These are phyloP conservation scores for Azolla pinnata DNA, from an alignment of 75 land plant genomes.

Conservation along the genomic window DNA sequence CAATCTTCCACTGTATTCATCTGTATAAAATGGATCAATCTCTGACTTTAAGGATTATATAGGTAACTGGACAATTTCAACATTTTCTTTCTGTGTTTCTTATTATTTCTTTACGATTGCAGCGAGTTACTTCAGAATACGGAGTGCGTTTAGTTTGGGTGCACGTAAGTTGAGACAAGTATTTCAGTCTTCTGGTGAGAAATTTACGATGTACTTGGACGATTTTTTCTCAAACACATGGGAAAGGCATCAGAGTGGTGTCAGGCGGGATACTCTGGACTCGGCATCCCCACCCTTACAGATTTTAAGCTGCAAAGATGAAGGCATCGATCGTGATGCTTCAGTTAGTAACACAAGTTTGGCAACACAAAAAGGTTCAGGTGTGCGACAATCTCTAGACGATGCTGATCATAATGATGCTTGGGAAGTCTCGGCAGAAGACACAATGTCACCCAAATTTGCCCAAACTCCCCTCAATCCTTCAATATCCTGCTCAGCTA, in stretches of 20 bases:
- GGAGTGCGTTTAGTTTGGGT: constrained; percentile 88
- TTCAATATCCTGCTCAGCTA: neutral
- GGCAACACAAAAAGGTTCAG: too few relatives aligned
- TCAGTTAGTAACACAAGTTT: too few relatives aligned
- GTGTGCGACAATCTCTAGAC: neutral
- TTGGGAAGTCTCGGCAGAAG: neutral
- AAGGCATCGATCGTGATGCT: neutral
- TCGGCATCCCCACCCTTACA: constrained; percentile 1
- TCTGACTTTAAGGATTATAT: too few relatives aligned
- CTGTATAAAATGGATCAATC: too few relatives aligned
- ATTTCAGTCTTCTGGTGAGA: constrained; percentile 56
- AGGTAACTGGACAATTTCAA: too few relatives aligned
- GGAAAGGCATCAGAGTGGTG: constrained; percentile 72
- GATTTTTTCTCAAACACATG: constrained; percentile 78
- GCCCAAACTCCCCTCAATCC: neutral
- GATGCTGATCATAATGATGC: neutral
- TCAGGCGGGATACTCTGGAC: constrained; percentile 74
- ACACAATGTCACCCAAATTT: neutral
- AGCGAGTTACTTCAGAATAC: constrained; percentile 91
- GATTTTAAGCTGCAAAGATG: neutral
- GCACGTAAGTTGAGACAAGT: constrained; percentile 64
- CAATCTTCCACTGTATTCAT: too few relatives aligned
- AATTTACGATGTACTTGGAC: constrained; percentile 45
- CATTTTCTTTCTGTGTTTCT: too few relatives aligned
- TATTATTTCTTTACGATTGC: too few relatives aligned